Percentiles rank a stretch among this genome's conserved stretches.
These are phyloP conservation scores for Pseudognaphalium luteoalbum DNA, from an alignment of 129 eudicot genomes.

Conservation along the genomic window DNA sequence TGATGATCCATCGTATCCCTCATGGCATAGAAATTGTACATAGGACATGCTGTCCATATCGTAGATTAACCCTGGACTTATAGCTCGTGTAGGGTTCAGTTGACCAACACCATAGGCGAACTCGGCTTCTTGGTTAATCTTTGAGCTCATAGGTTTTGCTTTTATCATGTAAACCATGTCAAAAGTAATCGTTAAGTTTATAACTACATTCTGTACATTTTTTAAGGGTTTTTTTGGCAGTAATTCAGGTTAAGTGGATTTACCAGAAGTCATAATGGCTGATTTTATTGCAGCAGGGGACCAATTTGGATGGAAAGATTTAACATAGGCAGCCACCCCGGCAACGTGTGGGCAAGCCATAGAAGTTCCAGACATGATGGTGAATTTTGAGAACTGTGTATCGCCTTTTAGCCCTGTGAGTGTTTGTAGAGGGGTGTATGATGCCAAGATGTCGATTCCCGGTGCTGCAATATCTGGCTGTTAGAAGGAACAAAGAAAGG, in stretches of 20 bases:
- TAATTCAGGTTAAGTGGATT: not conserved
- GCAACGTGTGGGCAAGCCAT: constrained; percentile 96
- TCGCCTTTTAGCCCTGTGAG: constrained; percentile 85
- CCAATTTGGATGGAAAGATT: constrained; percentile 87
- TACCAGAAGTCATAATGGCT: constrained; percentile 92
- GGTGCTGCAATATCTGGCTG: constrained; percentile 98
- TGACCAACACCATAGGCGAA: constrained; percentile 92
- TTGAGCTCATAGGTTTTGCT: constrained; percentile 83
- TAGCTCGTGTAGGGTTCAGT: constrained; percentile 66
- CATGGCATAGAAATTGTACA: constrained; percentile 80
- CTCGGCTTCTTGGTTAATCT: constrained; percentile 59
- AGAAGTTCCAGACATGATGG: constrained; percentile 93
- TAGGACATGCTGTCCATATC: constrained; percentile 77
- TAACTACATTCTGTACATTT: not conserved
- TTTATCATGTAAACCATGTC: constrained; percentile 23
- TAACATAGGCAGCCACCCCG: constrained; percentile 86
- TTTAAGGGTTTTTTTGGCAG: not conserved
- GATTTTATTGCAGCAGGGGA: constrained; percentile 93
- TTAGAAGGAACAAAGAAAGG: not conserved
- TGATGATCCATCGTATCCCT: constrained; percentile 62
- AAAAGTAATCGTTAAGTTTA: constrained; percentile 14
- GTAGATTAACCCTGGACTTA: constrained; percentile 78
- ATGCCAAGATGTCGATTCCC: constrained; percentile 89
- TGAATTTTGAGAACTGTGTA: constrained; percentile 65
- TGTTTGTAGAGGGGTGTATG: constrained; percentile 78